Evolutionary conservation across 805 yeast species (phyloP).

Genomic region (Babjeviella inositovora): DNA sequence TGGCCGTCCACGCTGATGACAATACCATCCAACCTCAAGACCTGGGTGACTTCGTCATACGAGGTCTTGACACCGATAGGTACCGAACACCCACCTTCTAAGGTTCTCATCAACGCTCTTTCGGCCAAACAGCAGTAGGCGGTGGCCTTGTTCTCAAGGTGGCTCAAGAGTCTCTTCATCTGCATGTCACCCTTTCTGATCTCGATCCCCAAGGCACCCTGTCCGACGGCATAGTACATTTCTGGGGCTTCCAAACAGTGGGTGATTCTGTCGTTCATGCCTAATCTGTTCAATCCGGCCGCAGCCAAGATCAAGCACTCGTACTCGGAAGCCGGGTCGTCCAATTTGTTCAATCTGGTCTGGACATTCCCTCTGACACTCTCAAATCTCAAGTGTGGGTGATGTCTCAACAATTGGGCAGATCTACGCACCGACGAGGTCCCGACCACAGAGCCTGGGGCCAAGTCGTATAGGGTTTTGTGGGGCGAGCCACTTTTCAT

Average conservation of each 20-base stretch:
- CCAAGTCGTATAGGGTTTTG: conserved; percentile 55
- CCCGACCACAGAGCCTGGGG: conserved; percentile 78
- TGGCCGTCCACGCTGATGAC: conserved; percentile 80
- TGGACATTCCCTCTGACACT: conserved; percentile 75
- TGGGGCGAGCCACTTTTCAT: conserved; percentile 55
- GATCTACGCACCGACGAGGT: conserved; percentile 90
- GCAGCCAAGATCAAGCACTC: conserved; percentile 78
- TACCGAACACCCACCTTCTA: conserved; percentile 97
- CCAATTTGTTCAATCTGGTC: conserved; percentile 72
- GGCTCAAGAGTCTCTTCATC: conserved; percentile 40
- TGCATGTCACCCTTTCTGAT: conserved; percentile 54
- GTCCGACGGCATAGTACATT: conserved; percentile 97
- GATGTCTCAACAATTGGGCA: conserved; percentile 70
- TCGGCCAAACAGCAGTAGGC: conserved; percentile 77
- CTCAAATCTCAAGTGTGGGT: conserved; percentile 66
- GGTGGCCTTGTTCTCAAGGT: conserved; percentile 50
- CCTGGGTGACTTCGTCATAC: conserved; percentile 20
- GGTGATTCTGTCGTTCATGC: conserved; percentile 63
- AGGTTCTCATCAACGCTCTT: conserved; percentile 67
- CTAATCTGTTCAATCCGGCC: conserved; percentile 75
- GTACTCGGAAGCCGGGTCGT: conserved; percentile 46
- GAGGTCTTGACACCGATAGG: conserved; percentile 83
- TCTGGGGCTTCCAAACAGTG: conserved; percentile 52
- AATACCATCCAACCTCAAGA: conserved; percentile 43
- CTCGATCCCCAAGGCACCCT: conserved; percentile 93